These are phyloP conservation scores for Lichtheimia corymbifera DNA, from an alignment of 371 early-diverging fungal genomes.

Conservation along the genomic window DNA sequence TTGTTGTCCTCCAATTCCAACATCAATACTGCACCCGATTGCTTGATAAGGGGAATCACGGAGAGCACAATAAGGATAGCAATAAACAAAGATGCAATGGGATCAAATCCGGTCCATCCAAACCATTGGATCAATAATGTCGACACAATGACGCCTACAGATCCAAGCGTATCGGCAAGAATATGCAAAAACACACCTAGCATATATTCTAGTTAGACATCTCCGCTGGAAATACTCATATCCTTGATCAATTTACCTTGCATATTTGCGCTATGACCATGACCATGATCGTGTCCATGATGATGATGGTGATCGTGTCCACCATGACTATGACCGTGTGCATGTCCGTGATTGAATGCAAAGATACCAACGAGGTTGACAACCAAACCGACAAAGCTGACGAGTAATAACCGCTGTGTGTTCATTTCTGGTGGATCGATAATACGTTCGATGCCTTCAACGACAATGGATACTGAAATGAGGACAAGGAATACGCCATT, in stretches of 20 bases:
- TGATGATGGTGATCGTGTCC: slow-evolving; percentile 55
- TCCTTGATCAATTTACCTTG: slow-evolving; percentile 47
- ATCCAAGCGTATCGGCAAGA: slow-evolving; percentile 94
- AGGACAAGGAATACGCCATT: slow-evolving; percentile 90
- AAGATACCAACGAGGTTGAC: slow-evolving; percentile 94
- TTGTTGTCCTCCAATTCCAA: slow-evolving; percentile 52
- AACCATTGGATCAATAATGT: slow-evolving; percentile 86
- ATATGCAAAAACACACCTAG: slow-evolving; percentile 93
- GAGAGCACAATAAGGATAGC: slow-evolving; percentile 83
- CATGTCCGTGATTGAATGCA: slow-evolving; percentile 87
- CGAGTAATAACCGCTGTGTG: slow-evolving; percentile 80
- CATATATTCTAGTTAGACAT: background rate
- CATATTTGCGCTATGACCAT: slow-evolving; percentile 71
- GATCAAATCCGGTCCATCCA: slow-evolving; percentile 95
- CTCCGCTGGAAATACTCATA: background rate
- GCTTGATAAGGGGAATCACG: slow-evolving; percentile 82
- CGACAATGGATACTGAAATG: slow-evolving; percentile 85
- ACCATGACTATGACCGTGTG: slow-evolving; percentile 43
- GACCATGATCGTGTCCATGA: slow-evolving; percentile 57
- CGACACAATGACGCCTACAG: slow-evolving; percentile 93
- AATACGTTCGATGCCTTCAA: slow-evolving; percentile 88
- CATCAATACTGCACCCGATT: slow-evolving; percentile 66
- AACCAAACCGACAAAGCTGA: slow-evolving; percentile 87
- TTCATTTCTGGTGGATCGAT: slow-evolving; percentile 86
- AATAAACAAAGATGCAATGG: slow-evolving; percentile 92